Base-by-base conservation (phyloP, 257 asterid genomes). In the Penstemon newberryi region DNA sequence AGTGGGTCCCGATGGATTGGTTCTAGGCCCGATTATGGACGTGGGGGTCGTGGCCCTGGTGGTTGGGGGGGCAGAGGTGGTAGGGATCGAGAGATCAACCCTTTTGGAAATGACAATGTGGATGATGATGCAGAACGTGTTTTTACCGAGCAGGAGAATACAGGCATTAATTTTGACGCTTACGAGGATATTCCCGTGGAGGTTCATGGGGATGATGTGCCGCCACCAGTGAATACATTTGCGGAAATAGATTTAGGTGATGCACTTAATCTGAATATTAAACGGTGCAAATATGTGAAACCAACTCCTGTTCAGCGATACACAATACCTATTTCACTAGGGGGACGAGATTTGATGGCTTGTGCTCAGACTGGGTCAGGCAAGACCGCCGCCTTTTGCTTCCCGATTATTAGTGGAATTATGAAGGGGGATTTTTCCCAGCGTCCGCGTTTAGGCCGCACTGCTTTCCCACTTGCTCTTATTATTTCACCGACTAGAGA, bases 331-430 rank as follows among this genome's bases (percentile, higher is more conserved):
- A 88, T 90, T 67, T 84, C 96, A 12, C 78, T 87, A 46, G 95
- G 85, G 4, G 93, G 95, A 56, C 75, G 96, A 57, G 96, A 90
- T 79, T 65, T 90, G 78, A 90, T 90, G 96, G 96, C 96, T 51
- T 90, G 96, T 75, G 96, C 96, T 63, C 96, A 90, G 81, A 90
- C 96, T 3, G 96, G 96, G 12, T 89, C 95, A 5, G 96, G 96
- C 15, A 89, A 89, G 86, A 89, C 96, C 0, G 96, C 95, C 12
- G 96, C 96, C 2, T 89, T 89, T 80, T 89, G 96, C 83, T 89
- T 89, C 84, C 96, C 96, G 11, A 85, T 90, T 45, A 90, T 90
- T 56, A 75, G 93, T 78, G 96, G 96, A 69, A 87, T 90, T 70
- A 81, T 87, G 83, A 83, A 55, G 66, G 92, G 89, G 6, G 46